A percentile compares a stretch with the other conserved stretches of the same genome.
phyloP scores from a whole-genome alignment of 331 rosid genomes.

The Spiraea crenata region DNA sequence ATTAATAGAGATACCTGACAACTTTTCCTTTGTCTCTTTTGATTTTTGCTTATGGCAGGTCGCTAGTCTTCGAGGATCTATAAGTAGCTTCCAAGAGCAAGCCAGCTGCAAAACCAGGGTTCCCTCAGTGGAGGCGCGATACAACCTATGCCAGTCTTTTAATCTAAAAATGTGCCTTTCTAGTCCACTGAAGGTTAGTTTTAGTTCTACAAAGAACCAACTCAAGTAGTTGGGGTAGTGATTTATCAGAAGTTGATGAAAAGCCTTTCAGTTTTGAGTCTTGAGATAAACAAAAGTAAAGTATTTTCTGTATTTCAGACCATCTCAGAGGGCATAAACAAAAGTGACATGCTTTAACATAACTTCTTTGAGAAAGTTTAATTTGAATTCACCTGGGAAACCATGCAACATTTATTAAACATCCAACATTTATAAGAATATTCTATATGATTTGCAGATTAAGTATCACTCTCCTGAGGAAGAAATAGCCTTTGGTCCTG shows the following conservation, averaged over 20 bases:
- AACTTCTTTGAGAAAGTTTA: not conserved
- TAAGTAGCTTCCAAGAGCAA: slow-evolving; percentile 97
- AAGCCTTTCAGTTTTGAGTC: not conserved
- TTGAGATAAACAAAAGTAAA: not conserved
- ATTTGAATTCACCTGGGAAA: not conserved
- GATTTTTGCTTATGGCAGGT: slow-evolving; percentile 54
- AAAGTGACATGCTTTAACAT: not conserved
- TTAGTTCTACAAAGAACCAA: slow-evolving; percentile 13
- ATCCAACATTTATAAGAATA: slow-evolving; percentile 24
- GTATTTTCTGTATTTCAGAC: not conserved
- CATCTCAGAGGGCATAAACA: not conserved
- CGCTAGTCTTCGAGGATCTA: slow-evolving; percentile 91
- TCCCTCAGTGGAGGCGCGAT: slow-evolving; percentile 68
- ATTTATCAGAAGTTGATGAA: not conserved
- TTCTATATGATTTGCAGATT: slow-evolving; percentile 47
- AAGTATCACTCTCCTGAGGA: slow-evolving; percentile 87
- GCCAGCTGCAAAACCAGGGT: slow-evolving; percentile 83
- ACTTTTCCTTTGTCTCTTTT: slow-evolving; percentile 17
- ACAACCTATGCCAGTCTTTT: slow-evolving; percentile 70
- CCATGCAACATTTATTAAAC: not conserved
- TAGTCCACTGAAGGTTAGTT: slow-evolving; percentile 68
- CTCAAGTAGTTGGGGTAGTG: slow-evolving; percentile 3
- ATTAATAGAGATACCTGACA: slow-evolving; percentile 3
- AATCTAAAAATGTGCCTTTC: slow-evolving; percentile 63
- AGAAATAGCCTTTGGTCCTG: slow-evolving; percentile 97